A percentile compares a stretch with the other conserved stretches of the same genome.
Conservation (phyloP, 148 eudicot genomes). For the Rhododendron molle region DNA sequence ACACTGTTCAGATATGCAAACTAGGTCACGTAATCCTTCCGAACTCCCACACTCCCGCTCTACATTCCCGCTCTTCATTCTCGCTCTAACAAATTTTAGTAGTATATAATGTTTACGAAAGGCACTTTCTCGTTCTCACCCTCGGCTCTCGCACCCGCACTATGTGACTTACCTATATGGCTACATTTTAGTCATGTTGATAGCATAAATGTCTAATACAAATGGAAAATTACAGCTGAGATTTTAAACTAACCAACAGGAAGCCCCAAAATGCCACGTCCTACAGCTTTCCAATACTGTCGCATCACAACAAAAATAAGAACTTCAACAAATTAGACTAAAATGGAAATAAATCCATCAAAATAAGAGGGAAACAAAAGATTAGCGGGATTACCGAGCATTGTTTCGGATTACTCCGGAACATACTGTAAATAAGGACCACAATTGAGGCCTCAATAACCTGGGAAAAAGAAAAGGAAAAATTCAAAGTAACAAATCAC, state of each 20-base stretch:
- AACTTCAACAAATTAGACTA: not conserved
- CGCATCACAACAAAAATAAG: slow-evolving; percentile 4
- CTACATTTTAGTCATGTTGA: not conserved
- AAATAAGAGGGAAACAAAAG: not conserved
- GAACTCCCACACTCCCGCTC: not conserved
- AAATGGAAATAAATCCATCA: not conserved
- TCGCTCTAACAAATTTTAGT: not conserved
- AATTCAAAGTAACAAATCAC: not conserved
- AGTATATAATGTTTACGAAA: not conserved
- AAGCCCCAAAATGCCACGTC: slow-evolving; percentile 64
- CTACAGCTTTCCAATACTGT: slow-evolving; percentile 79
- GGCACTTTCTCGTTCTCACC: not conserved
- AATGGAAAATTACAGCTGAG: not conserved
- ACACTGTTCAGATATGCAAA: not conserved
- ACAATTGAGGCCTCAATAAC: slow-evolving; percentile 53
- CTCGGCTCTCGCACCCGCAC: not conserved
- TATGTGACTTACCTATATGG: not conserved
- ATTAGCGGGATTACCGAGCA: slow-evolving; percentile 51
- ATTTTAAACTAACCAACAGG: slow-evolving; percentile 51
- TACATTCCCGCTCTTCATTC: not conserved
- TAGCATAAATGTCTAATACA: not conserved
- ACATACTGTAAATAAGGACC: slow-evolving; percentile 42
- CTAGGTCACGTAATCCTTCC: not conserved
- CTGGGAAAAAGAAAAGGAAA: slow-evolving; percentile 24
- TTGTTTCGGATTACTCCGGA: slow-evolving; percentile 40